Evolutionary conservation across 2,329 filamentous ascomycete species (phyloP).

Genomic region (Trichoderma endophyticum): DNA sequence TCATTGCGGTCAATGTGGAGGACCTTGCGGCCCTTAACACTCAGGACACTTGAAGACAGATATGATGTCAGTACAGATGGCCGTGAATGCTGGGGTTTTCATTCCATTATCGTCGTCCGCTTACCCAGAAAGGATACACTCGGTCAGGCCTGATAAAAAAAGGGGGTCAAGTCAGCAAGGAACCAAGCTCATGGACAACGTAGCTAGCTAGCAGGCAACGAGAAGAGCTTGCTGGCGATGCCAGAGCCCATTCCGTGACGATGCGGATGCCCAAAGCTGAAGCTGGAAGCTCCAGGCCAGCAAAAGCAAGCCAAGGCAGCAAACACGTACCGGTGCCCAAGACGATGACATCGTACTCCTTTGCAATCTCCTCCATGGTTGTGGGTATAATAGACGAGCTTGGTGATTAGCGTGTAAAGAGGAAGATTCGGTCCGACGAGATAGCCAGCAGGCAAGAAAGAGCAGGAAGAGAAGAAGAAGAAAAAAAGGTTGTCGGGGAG

Average conservation of each 20-base stretch:
- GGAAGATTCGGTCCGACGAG: neutral
- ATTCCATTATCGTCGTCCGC: constrained; percentile 22
- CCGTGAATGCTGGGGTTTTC: constrained; percentile 31
- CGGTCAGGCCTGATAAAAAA: constrained; percentile 73
- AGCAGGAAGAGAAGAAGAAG: neutral
- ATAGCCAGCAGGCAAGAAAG: neutral
- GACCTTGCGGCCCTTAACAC: constrained; percentile 98
- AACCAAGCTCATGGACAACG: neutral
- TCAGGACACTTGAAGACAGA: constrained; percentile 63
- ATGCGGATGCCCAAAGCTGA: neutral
- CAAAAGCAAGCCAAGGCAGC: neutral
- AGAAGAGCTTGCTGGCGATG: neutral
- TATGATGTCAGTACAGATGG: neutral
- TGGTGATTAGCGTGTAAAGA: constrained; percentile 16
- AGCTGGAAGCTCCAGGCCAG: neutral
- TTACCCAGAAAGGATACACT: constrained; percentile 98
- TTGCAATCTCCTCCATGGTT: constrained; percentile 94
- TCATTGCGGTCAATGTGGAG: constrained; percentile 98
- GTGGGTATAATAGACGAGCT: neutral
- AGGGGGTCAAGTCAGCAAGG: neutral
- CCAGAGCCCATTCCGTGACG: neutral
- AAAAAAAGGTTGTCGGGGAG: neutral
- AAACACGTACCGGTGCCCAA: constrained; percentile 81
- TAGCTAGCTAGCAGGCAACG: neutral
- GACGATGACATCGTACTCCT: constrained; percentile 98